These are phyloP conservation scores for Cercis canadensis DNA, from an alignment of 306 rosid species.

Conservation along the genomic window DNA sequence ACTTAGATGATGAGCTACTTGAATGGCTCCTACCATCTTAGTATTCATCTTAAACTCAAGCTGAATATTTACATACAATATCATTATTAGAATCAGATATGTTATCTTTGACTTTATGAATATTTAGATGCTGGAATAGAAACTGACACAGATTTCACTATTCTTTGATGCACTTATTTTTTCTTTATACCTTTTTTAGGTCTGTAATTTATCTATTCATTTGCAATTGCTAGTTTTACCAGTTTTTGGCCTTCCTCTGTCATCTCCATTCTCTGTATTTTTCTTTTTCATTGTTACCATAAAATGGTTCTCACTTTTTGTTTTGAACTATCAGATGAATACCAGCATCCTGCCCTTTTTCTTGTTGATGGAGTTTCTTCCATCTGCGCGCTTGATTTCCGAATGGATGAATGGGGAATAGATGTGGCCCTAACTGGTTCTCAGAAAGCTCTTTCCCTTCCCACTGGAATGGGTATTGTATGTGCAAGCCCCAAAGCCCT, in stretches of 20 bases:
- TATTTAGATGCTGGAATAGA: too few species aligned
- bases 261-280: not conserved
- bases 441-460: constrained; percentile 98
- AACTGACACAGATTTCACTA: too few species aligned
- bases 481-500: constrained; percentile 93
- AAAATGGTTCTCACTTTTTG: constrained; percentile 33
- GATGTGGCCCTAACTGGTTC: constrained; percentile 99
- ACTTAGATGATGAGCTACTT: too few species aligned
- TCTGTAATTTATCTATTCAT: too few species aligned
- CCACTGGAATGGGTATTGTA: constrained; percentile 91
- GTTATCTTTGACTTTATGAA: too few species aligned
- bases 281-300: not conserved
- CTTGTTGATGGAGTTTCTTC: constrained; percentile 99
- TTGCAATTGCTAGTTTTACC: not conserved
- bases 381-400: constrained; percentile 94
- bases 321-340: constrained; percentile 65
- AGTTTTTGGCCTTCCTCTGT: not conserved
- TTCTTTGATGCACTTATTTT: too few species aligned
- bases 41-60: too few species aligned
- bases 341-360: constrained; percentile 89
- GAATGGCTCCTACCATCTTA: too few species aligned
- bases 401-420: constrained; percentile 99
- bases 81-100: too few species aligned
- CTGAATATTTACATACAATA: too few species aligned
- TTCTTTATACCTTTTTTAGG: too few species aligned